A percentile compares a stretch with the other conserved stretches of the same genome.
phyloP scores from a whole-genome alignment of 208 protist genomes.

The Leptomonas pyrrhocoris region DNA sequence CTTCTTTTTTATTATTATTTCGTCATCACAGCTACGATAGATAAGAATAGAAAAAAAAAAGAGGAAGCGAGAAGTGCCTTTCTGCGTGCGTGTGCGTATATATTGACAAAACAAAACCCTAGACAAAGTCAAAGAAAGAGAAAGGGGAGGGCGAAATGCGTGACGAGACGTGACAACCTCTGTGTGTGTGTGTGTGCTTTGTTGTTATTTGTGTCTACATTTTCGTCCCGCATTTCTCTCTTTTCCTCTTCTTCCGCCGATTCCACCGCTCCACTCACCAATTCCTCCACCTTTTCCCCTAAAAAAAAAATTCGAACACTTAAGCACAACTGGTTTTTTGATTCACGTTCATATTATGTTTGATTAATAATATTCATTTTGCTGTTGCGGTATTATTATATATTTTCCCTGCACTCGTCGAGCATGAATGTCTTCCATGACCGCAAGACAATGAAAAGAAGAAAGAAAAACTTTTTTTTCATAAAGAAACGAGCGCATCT shows the following conservation, averaged over 20 bases:
- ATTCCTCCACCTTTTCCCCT: not conserved
- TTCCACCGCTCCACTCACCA: not conserved
- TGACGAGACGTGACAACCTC: not conserved
- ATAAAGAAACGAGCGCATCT: slow-evolving; percentile 11
- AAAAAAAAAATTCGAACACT: not conserved
- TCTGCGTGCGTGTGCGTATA: not conserved
- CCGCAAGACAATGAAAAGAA: slow-evolving; percentile 1
- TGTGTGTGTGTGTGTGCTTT: no score
- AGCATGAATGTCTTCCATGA: not conserved
- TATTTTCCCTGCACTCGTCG: slow-evolving; percentile 1
- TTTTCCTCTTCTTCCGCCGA: not conserved
- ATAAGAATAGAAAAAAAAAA: not conserved
- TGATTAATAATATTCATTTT: slow-evolving; percentile 7
- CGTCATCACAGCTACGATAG: not conserved
- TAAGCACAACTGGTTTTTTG: not conserved
- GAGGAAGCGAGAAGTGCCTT: not conserved
- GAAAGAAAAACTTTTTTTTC: not conserved
- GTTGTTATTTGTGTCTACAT: not conserved
- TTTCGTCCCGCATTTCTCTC: not conserved
- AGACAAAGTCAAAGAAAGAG: not conserved
- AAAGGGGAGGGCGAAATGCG: not conserved
- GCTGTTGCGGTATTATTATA: not conserved
- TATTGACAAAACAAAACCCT: not conserved
- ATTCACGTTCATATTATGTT: not conserved
- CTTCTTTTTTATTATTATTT: not conserved